These are phyloP conservation scores for Lepiota brunneoincarnata DNA, from an alignment of 768 basidiomycete species.

Conservation along the genomic window DNA sequence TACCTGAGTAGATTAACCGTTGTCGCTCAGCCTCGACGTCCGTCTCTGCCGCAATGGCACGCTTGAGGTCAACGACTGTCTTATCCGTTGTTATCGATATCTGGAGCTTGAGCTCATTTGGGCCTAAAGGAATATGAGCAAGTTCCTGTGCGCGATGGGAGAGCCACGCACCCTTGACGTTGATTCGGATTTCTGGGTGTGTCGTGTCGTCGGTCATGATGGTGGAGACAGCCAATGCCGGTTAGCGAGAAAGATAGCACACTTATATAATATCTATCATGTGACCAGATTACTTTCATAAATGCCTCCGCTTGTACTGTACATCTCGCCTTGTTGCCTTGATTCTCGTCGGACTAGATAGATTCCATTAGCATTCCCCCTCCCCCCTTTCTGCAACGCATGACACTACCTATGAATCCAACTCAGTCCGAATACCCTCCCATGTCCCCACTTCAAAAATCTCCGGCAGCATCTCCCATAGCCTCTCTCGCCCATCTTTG, in stretches of 20 bases:
- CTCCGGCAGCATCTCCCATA: conserved; percentile 34
- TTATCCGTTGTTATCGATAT: conserved; percentile 80
- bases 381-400: no score
- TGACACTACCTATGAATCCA: no score
- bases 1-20: conserved; percentile 89
- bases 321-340: no score
- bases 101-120: conserved; percentile 90
- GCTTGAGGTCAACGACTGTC: conserved; percentile 89
- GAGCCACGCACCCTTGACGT: conserved; percentile 56
- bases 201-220: conserved; percentile 48
- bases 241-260: neutral
- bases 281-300: no score
- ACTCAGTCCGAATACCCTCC: conserved; percentile 32
- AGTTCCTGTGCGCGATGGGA: no score
- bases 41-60: conserved; percentile 80
- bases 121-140: conserved; percentile 44
- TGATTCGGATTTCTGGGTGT: conserved; percentile 56
- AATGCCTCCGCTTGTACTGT: no score
- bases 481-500: conserved; percentile 30
- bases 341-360: no score
- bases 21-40: conserved; percentile 87
- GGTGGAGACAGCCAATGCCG: conserved; percentile 12
- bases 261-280: neutral
- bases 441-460: conserved; percentile 37
- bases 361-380: no score